A percentile compares a stretch with the other conserved stretches of the same genome.
phyloP scores from a whole-genome alignment of 441 rosid species.

The Mallotus repandus region DNA sequence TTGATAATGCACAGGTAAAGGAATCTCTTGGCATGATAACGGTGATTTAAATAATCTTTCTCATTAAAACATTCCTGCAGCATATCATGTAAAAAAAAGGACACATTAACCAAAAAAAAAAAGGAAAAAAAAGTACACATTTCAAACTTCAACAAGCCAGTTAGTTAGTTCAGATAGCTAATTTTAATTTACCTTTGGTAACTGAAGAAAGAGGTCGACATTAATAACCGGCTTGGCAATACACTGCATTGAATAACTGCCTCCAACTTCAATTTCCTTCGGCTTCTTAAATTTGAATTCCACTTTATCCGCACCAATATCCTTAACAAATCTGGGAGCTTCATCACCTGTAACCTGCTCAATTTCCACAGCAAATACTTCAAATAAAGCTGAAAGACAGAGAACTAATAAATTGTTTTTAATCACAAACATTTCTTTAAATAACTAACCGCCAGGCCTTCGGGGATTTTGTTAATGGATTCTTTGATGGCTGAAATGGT shows the following conservation, averaged over 20 bases:
- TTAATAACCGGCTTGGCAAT: conserved; percentile 60
- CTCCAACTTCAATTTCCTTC: conserved; percentile 52
- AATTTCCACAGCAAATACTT: background rate
- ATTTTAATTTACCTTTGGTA: conserved; percentile 61
- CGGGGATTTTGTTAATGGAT: conserved; percentile 49
- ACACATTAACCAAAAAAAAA: background rate
- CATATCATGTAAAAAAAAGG: background rate
- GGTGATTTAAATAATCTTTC: conserved; percentile 79
- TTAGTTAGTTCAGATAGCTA: too few relatives aligned
- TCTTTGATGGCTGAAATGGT: conserved; percentile 53
- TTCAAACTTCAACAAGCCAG: too few relatives aligned
- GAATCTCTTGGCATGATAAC: conserved; percentile 90
- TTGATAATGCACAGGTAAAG: conserved; percentile 72
- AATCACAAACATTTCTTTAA: background rate
- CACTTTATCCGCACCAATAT: conserved; percentile 75
- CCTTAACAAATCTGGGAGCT: conserved; percentile 65
- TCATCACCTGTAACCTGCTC: conserved; percentile 63
- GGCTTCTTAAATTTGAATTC: conserved; percentile 85
- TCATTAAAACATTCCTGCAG: conserved; percentile 78
- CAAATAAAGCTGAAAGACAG: too few relatives aligned
- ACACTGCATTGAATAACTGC: conserved; percentile 65
- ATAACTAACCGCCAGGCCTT: conserved; percentile 46
- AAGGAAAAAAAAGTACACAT: background rate
- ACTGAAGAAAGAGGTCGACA: conserved; percentile 66
- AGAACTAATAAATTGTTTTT: too few relatives aligned